Evolutionary conservation across 495 filamentous ascomycete species (phyloP).

Genomic region (Daldinia decipiens): DNA sequence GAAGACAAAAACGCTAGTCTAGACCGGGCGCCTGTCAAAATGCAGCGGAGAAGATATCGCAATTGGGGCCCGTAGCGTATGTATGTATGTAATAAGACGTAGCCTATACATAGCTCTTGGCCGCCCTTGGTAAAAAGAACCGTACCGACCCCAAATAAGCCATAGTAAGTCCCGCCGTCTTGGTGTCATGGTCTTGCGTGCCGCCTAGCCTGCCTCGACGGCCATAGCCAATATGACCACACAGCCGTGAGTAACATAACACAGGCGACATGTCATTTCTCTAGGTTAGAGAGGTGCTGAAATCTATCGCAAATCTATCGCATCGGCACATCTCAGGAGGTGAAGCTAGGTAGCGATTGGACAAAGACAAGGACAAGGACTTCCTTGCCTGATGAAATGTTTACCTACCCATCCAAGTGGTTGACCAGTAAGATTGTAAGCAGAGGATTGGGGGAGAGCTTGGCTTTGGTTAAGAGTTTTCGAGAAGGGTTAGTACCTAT

Average conservation of each 20-base stretch:
- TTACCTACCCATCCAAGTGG: neutral
- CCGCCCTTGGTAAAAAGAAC: conserved; percentile 16
- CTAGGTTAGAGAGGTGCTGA: neutral
- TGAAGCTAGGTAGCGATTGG: neutral
- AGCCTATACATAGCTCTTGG: conserved; percentile 26
- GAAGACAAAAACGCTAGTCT: conserved; percentile 30
- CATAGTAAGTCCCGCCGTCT: neutral
- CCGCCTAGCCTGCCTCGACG: conserved; percentile 19
- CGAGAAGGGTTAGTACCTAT: neutral
- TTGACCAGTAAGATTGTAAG: neutral
- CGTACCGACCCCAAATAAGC: conserved; percentile 22
- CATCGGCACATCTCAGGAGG: conserved; percentile 23
- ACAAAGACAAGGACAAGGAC: neutral
- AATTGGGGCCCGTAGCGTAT: conserved; percentile 31
- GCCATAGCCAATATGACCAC: neutral
- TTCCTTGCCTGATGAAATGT: conserved; percentile 2
- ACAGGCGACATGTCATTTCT: conserved; percentile 34
- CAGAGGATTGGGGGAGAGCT: neutral
- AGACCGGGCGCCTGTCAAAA: conserved; percentile 35
- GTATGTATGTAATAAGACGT: conserved; percentile 34
- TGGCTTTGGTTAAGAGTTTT: neutral
- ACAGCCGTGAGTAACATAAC: conserved; percentile 6
- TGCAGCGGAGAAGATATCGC: conserved; percentile 32
- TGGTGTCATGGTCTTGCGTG: conserved; percentile 21
- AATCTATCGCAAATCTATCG: neutral